Conservation (phyloP, 306 rosid genomes). For the Psophocarpus tetragonolobus region DNA sequence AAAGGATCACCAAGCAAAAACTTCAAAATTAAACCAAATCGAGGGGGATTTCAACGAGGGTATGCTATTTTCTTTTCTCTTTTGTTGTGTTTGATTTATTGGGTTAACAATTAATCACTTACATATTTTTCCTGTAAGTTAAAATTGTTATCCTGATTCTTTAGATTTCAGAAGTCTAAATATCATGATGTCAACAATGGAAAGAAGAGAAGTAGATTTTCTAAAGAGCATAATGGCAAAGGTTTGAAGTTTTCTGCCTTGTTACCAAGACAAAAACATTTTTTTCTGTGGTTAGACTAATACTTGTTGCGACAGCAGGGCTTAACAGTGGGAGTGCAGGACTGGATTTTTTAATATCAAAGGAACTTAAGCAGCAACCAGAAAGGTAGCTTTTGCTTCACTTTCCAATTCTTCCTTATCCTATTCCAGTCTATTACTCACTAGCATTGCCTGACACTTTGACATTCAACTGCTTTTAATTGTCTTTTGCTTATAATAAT, state of each 20-base stretch:
- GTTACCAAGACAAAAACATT: not conserved
- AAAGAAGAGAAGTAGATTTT: conserved; percentile 46
- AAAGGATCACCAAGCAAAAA: conserved; percentile 52
- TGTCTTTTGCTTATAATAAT: not conserved
- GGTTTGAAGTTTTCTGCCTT: conserved; percentile 55
- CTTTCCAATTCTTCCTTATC: not conserved
- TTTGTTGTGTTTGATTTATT: conserved; percentile 3
- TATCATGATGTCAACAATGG: conserved; percentile 53
- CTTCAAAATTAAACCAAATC: conserved; percentile 53
- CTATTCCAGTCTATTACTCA: conserved; percentile 18
- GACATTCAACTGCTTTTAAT: conserved; percentile 12
- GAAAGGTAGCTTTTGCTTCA: conserved; percentile 58
- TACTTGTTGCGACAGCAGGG: conserved; percentile 51
- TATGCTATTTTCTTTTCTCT: conserved; percentile 30
- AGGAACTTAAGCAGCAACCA: conserved; percentile 47
- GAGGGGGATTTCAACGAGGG: conserved; percentile 56
- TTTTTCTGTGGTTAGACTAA: conserved; percentile 32
- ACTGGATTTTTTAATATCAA: conserved; percentile 38
- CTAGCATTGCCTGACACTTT: not conserved
- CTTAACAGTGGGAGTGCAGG: conserved; percentile 45
- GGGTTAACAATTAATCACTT: conserved; percentile 7
- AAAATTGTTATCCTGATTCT: conserved; percentile 25
- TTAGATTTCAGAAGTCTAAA: conserved; percentile 76
- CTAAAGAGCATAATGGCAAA: conserved; percentile 49
- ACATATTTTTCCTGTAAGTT: conserved; percentile 9